Evolutionary conservation across 2,329 filamentous ascomycete genomes (phyloP), one percentile per base, ranked within the genome.

Genomic region (Colletotrichum sp.): DNA sequence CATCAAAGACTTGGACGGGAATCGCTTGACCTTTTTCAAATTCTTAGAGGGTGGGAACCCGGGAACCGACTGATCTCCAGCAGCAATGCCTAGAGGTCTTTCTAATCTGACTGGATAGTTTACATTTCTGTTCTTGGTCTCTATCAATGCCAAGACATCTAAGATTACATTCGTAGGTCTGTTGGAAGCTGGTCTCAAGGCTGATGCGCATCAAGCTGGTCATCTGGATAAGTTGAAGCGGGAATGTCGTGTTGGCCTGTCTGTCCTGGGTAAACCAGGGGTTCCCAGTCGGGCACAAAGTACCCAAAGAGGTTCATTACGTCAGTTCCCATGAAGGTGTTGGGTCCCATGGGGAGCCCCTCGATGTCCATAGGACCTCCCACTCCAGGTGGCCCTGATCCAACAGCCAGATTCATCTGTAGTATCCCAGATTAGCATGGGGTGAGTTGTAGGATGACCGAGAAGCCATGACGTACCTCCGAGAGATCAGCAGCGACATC

Each of bases 231-330:
- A 15, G 22, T 36, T 2, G 32, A 12, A 8, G 16, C 8, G 15
- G 27, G 8, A 15, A 44, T 22, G 28, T 74, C 36, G 22, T 39
- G 44, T 22, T 70, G 72, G 15, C n/a, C 13, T 4, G 36, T 8
- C 8, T 65, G 15, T 8, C 61, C 66, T 12, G 68, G 72, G 30
- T 64, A 76, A 34, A 78, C 78, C 32, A 78, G 67, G 9, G 80
- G 77, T 67, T 80, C 79, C 16, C 80, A 64, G 13, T 78, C 79
- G 6, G 79, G 79, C 4, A 80, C 71, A 15, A 77, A 75, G 13
- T 76, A 79, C 25, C 78, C 80, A 59, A 81, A 81, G 22, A 81
- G 66, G 39, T 78, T 77, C 78, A 81, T 81, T 6, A 81, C 78
- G 32, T 81, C 80, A 11, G 78, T 81, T 6, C 80, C 80, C 44